These are phyloP conservation scores for Murraya koenigii DNA, from an alignment of 345 rosid genomes.

Conservation along the genomic window DNA sequence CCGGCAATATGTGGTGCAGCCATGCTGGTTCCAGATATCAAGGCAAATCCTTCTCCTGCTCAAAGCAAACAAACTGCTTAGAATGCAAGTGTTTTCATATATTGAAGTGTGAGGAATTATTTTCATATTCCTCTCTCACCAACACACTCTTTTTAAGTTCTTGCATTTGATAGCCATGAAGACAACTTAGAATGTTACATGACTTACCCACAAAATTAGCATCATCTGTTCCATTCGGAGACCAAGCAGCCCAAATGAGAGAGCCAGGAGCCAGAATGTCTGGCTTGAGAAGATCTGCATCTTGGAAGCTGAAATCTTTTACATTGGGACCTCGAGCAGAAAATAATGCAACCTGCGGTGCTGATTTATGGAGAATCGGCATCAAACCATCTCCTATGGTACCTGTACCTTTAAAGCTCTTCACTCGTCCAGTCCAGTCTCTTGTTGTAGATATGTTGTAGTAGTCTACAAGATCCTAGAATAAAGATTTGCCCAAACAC, in stretches of 20 bases:
- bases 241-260: slow-evolving; percentile 99
- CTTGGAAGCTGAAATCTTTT: slow-evolving; percentile 89
- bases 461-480: slow-evolving; percentile 88
- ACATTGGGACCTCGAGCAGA: slow-evolving; percentile 98
- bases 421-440: slow-evolving; percentile 98
- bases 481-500: slow-evolving; percentile 13
- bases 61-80: slow-evolving; percentile 13
- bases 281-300: slow-evolving; percentile 99
- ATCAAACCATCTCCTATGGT: slow-evolving; percentile 92
- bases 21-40: slow-evolving; percentile 99
- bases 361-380: slow-evolving; percentile 95
- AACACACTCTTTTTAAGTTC: not conserved
- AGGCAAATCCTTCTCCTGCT: slow-evolving; percentile 95
- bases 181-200: not conserved
- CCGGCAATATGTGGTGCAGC: slow-evolving; percentile 99
- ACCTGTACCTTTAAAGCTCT: slow-evolving; percentile 78
- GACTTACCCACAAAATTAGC: slow-evolving; percentile 75
- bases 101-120: not conserved
- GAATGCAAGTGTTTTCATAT: not conserved
- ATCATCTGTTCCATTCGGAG: slow-evolving; percentile 96
- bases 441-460: slow-evolving; percentile 86
- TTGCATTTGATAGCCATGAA: slow-evolving; percentile 5
- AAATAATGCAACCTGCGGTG: slow-evolving; percentile 95
- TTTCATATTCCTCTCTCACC: not conserved
- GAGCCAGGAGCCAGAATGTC: slow-evolving; percentile 98